Percentiles rank a stretch among this genome's conserved stretches.
phyloP scores from a whole-genome alignment of 352 stramenopile genomes.

The Phytophthora citrophthora region DNA sequence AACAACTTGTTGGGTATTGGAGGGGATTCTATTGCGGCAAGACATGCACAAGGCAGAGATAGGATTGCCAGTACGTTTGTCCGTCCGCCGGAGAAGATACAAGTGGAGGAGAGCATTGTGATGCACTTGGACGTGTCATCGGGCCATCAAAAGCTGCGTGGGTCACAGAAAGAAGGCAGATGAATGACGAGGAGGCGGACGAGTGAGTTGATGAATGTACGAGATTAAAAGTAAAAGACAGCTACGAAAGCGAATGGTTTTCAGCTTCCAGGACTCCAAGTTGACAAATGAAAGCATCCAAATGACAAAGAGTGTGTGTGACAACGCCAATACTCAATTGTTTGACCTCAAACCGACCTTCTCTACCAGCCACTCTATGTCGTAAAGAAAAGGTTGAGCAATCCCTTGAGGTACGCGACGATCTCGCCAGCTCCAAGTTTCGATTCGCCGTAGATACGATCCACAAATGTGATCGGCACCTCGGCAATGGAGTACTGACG shows the following conservation, averaged over 20 bases:
- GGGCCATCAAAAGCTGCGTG: slow-evolving; percentile 25
- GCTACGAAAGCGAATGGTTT: slow-evolving; percentile 2
- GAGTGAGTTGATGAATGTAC: slow-evolving; percentile 32
- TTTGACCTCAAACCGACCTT: slow-evolving; percentile 8
- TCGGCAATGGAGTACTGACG: slow-evolving; percentile 93
- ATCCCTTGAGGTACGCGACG: slow-evolving; percentile 96
- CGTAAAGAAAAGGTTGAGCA: slow-evolving; percentile 96
- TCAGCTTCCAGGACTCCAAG: not conserved
- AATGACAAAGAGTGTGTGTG: slow-evolving; percentile 37
- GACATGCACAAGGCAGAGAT: slow-evolving; percentile 13
- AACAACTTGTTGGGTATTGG: slow-evolving; percentile 28
- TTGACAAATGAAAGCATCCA: slow-evolving; percentile 29
- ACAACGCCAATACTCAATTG: slow-evolving; percentile 27
- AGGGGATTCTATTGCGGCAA: slow-evolving; percentile 7
- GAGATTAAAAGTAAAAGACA: slow-evolving; percentile 19
- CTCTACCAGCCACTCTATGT: slow-evolving; percentile 60
- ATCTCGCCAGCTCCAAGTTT: slow-evolving; percentile 99
- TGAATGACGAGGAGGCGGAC: slow-evolving; percentile 15
- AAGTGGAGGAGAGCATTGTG: slow-evolving; percentile 24
- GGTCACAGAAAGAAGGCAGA: slow-evolving; percentile 18
- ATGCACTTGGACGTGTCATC: slow-evolving; percentile 23
- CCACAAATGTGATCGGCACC: slow-evolving; percentile 98
- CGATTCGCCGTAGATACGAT: slow-evolving; percentile 98
- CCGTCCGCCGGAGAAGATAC: slow-evolving; percentile 7
- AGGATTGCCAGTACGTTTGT: slow-evolving; percentile 25